Evolutionary conservation across 2,329 filamentous ascomycete genomes (phyloP).

Genomic region (Botrytis galanthina): DNA sequence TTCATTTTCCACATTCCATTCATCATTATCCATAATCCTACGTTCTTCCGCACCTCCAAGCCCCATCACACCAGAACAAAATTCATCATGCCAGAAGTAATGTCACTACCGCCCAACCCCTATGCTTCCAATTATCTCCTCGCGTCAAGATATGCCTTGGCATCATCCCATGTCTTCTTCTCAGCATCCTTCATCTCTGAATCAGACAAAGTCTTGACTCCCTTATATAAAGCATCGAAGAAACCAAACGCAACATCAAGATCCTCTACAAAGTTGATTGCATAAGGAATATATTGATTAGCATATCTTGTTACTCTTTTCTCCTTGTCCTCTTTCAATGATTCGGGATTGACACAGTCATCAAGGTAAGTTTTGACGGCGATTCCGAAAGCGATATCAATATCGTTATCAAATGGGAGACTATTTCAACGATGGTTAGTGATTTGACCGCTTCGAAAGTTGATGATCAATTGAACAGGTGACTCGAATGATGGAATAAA

Average conservation of each 20-base stretch:
- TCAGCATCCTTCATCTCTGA: conserved; percentile 48
- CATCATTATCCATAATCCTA: not conserved
- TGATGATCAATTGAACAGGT: not conserved
- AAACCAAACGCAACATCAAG: conserved; percentile 57
- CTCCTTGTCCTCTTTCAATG: conserved; percentile 50
- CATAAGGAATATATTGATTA: conserved; percentile 57
- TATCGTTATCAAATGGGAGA: conserved; percentile 66
- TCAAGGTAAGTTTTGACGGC: conserved; percentile 78
- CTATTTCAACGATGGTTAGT: conserved; percentile 37
- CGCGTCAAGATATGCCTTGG: conserved; percentile 49
- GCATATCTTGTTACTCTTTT: conserved; percentile 43
- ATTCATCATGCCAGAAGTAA: not conserved
- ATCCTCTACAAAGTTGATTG: conserved; percentile 58
- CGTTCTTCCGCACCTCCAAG: not conserved
- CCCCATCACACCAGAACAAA: not conserved
- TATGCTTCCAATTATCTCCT: conserved; percentile 27
- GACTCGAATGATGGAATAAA: conserved; percentile 8
- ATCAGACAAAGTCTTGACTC: conserved; percentile 53
- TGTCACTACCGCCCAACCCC: conserved; percentile 34
- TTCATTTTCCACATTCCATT: not conserved
- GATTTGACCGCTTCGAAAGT: not conserved
- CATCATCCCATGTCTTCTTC: conserved; percentile 54
- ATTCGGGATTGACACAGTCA: conserved; percentile 59
- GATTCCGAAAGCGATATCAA: conserved; percentile 74
- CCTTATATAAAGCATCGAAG: conserved; percentile 56